These are phyloP conservation scores for Phytophthora ohioensis DNA, from an alignment of 352 stramenopile genomes.

Conservation along the genomic window DNA sequence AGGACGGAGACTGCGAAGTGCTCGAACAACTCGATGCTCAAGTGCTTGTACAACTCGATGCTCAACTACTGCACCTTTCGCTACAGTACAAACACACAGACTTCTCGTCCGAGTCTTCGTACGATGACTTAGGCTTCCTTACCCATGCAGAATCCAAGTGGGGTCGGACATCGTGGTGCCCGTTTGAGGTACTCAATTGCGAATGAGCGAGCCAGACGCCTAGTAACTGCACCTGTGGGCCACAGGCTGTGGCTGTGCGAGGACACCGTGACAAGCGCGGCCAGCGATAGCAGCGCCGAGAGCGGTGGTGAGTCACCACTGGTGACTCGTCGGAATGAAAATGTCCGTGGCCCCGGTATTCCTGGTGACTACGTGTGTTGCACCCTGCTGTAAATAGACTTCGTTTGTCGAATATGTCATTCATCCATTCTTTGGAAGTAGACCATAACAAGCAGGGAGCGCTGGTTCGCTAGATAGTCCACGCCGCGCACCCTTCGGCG, in stretches of 20 bases:
- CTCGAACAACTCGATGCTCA: conserved; percentile 19
- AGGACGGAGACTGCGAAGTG: conserved; percentile 64
- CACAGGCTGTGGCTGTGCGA: conserved; percentile 6
- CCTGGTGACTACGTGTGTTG: conserved; percentile 13
- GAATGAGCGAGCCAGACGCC: conserved; percentile 51
- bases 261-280: conserved; percentile 38
- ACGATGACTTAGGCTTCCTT: conserved; percentile 47
- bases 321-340: conserved; percentile 19
- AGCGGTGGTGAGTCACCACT: conserved; percentile 29
- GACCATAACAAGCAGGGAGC: background rate
- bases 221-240: conserved; percentile 50
- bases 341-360: conserved; percentile 26
- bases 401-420: too few species aligned
- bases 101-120: conserved; percentile 47
- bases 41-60: conserved; percentile 78
- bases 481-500: too few species aligned
- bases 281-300: conserved; percentile 32
- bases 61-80: conserved; percentile 80
- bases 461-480: background rate
- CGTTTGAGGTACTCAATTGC: conserved; percentile 47
- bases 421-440: background rate
- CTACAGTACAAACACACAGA: conserved; percentile 66
- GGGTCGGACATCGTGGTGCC: conserved; percentile 43
- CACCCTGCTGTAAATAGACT: conserved; percentile 17
- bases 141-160: conserved; percentile 40